Conservation (phyloP, 192 early-diverging fungal genomes). For the Coemansia sp. region DNA sequence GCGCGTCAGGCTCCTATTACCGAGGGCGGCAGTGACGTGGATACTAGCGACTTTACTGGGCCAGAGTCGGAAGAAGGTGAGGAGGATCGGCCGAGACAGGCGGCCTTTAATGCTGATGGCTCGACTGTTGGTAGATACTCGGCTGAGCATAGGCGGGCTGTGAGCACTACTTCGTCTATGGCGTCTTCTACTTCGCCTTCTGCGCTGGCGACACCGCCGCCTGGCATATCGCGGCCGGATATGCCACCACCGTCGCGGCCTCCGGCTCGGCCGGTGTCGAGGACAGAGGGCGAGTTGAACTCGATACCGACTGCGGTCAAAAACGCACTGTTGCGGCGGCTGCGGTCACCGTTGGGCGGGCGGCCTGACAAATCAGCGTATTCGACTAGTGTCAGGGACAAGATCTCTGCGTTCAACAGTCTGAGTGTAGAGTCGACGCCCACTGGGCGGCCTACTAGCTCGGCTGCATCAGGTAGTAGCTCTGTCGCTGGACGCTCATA, state of each 20-base stretch:
- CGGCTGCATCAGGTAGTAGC: not conserved
- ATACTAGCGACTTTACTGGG: slow-evolving; percentile 21
- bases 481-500: not conserved
- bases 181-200: not conserved
- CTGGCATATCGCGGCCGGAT: slow-evolving; percentile 20
- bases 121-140: not conserved
- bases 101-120: not conserved
- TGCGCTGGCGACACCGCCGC: not conserved
- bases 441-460: not conserved
- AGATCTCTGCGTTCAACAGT: slow-evolving; percentile 44
- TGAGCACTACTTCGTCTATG: not conserved
- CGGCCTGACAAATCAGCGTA: slow-evolving; percentile 29
- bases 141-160: not conserved
- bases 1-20: slow-evolving; percentile 12
- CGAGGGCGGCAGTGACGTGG: slow-evolving; percentile 16
- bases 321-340: slow-evolving; percentile 35
- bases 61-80: slow-evolving; percentile 6
- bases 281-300: slow-evolving; percentile 5
- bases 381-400: slow-evolving; percentile 38
- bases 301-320: slow-evolving; percentile 40
- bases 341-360: slow-evolving; percentile 36
- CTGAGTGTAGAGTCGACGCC: slow-evolving; percentile 17
- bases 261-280: slow-evolving; percentile 1
- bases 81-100: not conserved
- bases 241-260: slow-evolving; percentile 50